phyloP scores from a whole-genome alignment of 2,329 filamentous ascomycete genomes.

The Helicocarpus griseus region DNA sequence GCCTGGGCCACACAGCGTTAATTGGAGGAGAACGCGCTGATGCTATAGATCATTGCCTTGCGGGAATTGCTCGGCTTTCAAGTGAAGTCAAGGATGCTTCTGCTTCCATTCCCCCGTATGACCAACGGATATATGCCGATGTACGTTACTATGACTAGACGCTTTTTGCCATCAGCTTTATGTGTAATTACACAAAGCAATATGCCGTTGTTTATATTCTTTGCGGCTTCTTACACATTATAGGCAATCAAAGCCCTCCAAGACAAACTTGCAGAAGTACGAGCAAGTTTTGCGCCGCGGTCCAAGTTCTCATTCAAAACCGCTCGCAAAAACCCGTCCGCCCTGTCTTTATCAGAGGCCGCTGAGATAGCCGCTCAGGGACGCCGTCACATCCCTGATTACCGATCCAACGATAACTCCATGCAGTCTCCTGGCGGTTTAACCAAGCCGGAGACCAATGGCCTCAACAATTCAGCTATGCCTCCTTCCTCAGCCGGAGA shows the following conservation, averaged over 20 bases:
- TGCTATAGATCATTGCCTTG: constrained; percentile 69
- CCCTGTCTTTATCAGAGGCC: constrained; percentile 39
- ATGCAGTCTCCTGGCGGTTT: constrained; percentile 20
- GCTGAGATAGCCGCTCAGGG: constrained; percentile 44
- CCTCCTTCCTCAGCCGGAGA: constrained; percentile 20
- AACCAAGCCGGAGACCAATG: background rate
- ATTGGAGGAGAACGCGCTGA: constrained; percentile 67
- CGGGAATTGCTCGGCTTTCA: constrained; percentile 69
- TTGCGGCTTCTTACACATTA: constrained; percentile 5
- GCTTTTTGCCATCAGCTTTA: constrained; percentile 13
- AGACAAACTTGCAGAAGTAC: constrained; percentile 64
- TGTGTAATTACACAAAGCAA: background rate
- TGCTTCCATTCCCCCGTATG: constrained; percentile 75
- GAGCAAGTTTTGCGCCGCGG: constrained; percentile 59
- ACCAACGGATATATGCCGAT: constrained; percentile 76
- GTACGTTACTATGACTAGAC: constrained; percentile 34
- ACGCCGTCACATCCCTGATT: constrained; percentile 34
- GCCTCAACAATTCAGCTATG: background rate
- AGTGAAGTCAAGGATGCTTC: constrained; percentile 77
- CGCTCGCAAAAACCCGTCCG: constrained; percentile 42
- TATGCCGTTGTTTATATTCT: constrained; percentile 1
- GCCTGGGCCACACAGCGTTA: constrained; percentile 52
- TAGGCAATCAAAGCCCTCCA: constrained; percentile 71
- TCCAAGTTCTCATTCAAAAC: constrained; percentile 77
- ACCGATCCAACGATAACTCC: constrained; percentile 32